These are phyloP conservation scores for Linnemannia exigua DNA, from an alignment of 192 early-diverging fungal genomes.

Conservation along the genomic window DNA sequence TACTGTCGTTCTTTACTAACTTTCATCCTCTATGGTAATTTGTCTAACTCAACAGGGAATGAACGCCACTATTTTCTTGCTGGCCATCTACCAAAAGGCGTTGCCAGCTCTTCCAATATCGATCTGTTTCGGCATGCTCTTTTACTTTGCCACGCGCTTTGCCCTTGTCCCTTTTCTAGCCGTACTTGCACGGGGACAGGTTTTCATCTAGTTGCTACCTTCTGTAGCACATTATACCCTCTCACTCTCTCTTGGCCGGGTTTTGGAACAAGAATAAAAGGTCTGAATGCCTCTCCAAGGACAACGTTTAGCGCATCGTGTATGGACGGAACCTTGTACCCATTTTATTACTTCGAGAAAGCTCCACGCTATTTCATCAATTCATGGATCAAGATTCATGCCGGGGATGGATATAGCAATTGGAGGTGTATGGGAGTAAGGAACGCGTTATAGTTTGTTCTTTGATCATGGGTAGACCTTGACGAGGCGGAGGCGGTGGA, in stretches of 20 bases:
- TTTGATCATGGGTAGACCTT: neutral
- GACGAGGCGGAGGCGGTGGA: neutral
- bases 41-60: constrained; percentile 64
- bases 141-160: constrained; percentile 76
- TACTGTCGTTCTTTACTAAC: too few relatives aligned
- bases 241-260: neutral
- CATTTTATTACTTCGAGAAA: neutral
- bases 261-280: neutral
- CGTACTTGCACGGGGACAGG: constrained; percentile 31
- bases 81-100: constrained; percentile 86
- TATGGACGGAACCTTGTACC: neutral
- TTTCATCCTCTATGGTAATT: neutral
- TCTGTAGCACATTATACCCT: neutral
- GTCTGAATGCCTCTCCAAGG: neutral
- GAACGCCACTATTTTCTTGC: constrained; percentile 89
- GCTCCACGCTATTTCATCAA: neutral
- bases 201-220: constrained; percentile 36
- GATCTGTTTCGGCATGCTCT: constrained; percentile 88
- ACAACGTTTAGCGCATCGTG: neutral
- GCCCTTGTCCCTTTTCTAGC: constrained; percentile 64
- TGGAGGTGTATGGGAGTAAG: neutral
- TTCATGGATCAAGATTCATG: neutral
- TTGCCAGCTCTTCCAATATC: constrained; percentile 90
- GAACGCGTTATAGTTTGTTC: neutral
- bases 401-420: too few relatives aligned